A percentile compares a stretch with the other conserved stretches of the same genome.
Evolutionary conservation across 306 rosid species (phyloP).

Genomic region (Macrotyloma uniflorum): DNA sequence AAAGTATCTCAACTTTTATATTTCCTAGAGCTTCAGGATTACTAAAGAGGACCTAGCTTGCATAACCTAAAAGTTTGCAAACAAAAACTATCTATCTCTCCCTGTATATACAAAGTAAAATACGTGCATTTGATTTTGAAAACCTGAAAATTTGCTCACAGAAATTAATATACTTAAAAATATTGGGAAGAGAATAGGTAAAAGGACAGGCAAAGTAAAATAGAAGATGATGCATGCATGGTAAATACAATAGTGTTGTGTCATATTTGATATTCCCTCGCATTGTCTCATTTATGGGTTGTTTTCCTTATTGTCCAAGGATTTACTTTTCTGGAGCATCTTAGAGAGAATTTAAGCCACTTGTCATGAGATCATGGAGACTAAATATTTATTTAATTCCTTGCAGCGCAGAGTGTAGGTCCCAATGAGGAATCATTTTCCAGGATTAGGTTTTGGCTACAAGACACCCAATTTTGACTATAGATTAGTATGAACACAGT

Average conservation of each 20-base stretch:
- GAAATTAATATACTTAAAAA: background rate
- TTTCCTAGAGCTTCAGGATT: background rate
- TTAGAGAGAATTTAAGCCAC: constrained; percentile 51
- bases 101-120: background rate
- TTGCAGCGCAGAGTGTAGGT: constrained; percentile 46
- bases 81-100: background rate
- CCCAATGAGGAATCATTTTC: constrained; percentile 61
- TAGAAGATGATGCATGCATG: constrained; percentile 41
- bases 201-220: constrained; percentile 27
- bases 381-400: constrained; percentile 7
- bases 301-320: constrained; percentile 48
- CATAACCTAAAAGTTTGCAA: background rate
- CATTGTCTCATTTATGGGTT: constrained; percentile 46
- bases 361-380: constrained; percentile 44
- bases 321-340: constrained; percentile 56
- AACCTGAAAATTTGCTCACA: background rate
- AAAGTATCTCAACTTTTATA: background rate
- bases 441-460: constrained; percentile 57
- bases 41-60: background rate
- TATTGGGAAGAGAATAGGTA: constrained; percentile 9
- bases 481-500: constrained; percentile 49
- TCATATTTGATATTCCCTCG: constrained; percentile 47
- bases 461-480: constrained; percentile 56
- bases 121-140: background rate
- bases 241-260: constrained; percentile 37